Percentiles rank a stretch among this genome's conserved stretches.
These are phyloP conservation scores for Pythium phragmiticola DNA, from an alignment of 352 stramenopile species.

Conservation along the genomic window DNA sequence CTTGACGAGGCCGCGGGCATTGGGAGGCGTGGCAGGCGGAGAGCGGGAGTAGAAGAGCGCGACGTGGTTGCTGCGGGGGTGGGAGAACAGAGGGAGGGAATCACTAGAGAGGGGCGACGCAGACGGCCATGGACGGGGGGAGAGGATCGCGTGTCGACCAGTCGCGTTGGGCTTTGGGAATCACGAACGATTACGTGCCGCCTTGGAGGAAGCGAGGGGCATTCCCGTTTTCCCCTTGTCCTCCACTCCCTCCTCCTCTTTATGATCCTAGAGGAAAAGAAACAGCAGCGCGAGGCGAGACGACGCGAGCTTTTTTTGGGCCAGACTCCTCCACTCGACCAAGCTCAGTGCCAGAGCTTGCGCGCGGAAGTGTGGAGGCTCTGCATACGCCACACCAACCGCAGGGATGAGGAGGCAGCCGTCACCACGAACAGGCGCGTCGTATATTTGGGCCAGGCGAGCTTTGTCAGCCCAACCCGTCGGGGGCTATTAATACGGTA, in stretches of 20 bases:
- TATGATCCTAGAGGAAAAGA: too few species aligned
- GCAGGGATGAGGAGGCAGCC: not conserved
- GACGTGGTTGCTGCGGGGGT: slow-evolving; percentile 14
- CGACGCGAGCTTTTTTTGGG: slow-evolving; percentile 4
- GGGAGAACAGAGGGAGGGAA: not conserved
- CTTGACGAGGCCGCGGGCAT: slow-evolving; percentile 16
- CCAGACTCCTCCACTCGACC: not conserved
- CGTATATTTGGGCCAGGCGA: slow-evolving; percentile 10
- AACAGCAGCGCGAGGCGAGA: too few species aligned
- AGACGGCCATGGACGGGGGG: slow-evolving; percentile 11
- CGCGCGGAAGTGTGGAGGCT: too few species aligned
- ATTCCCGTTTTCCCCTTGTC: too few species aligned
- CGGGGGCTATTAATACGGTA: not conserved
- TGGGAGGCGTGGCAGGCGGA: slow-evolving; percentile 21
- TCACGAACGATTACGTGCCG: too few species aligned
- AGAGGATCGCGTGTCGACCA: not conserved
- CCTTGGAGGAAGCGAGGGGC: too few species aligned
- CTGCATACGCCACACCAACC: not conserved
- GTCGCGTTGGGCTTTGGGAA: too few species aligned
- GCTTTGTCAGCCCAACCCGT: not conserved
- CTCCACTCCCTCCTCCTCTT: too few species aligned
- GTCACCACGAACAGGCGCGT: slow-evolving; percentile 3
- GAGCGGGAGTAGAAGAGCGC: slow-evolving; percentile 9
- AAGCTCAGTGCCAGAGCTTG: too few species aligned
- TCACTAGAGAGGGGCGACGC: slow-evolving; percentile 10